Base-by-base conservation (phyloP, 1,284 basidiomycete genomes). In the Pulchroboletus neoregius region DNA sequence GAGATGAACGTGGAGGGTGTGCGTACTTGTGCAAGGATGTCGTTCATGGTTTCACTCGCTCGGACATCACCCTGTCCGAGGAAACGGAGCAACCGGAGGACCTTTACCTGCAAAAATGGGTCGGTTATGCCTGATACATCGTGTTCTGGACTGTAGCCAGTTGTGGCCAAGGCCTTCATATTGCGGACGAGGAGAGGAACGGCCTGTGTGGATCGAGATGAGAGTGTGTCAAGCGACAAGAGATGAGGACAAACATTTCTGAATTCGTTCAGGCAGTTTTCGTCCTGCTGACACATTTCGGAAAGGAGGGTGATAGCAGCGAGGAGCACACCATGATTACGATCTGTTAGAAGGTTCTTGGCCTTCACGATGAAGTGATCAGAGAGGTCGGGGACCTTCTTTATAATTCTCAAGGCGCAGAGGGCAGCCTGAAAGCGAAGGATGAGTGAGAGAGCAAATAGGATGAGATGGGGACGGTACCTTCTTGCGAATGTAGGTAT, bases 61-160 rank as follows among this genome's bases (percentile, higher is more conserved):
- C 86, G 82, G 38, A 75, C 78, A 61, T 97, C 91, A 2, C 87
- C 90, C 58, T 77, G 85, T 6, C 95, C 96, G 7, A 99, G 79
- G 26, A 98, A 65, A 26, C 94, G 82, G 34, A 99, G 74, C 22
- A 99, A 72, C n/a, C 93, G 86, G n/a, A 99, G 74, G 36, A 97
- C 85, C 71, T 99, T 99, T 62, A 95, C 88, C 71, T 99, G 95
- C 12, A 99, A 75, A 78, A 99, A 99, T 2, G 96, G 96, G 68
- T 99, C 96, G 20, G 95, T 98, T 67, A 99, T 95, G 24, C 96
- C 96, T 23, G 92, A 92, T n/a, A 99, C 96, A 60, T 99, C 96
- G 63, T 99, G 96, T 67, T 99, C 96, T 18, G 96, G 95, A 56
- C 93, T 96, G 68, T 98, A 98, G 15, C 95, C 95, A 2, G 95